Evolutionary conservation across 306 rosid genomes (phyloP), one percentile per base, ranked within the genome.

Genomic region (Vigna trinervia): DNA sequence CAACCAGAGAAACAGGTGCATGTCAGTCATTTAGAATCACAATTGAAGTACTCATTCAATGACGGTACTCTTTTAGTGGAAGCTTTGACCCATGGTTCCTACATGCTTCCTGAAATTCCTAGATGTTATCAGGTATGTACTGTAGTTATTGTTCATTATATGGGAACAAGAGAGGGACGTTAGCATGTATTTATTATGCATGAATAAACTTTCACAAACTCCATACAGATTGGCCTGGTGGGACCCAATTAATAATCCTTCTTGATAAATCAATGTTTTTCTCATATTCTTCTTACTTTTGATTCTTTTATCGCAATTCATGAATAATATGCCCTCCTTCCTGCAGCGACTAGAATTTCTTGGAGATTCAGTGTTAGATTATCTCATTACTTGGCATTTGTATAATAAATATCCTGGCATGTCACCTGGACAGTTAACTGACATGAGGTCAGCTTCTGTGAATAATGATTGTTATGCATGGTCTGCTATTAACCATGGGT

Each of bases 31-130:
- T 14, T 94, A 17, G 90, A 92, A 76, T 87, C 87, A 4, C 51
- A 81, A 22, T 65, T 94, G 32, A 89, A 89, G 48, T 94, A 94
- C 82, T 22, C 85, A 8, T 94, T 94, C 69, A 58, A 15, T 9
- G 93, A 94, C 56, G 61, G 77, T n/a, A 76, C 93, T 14, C 82
- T 94, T 22, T 73, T 94, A 28, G 85, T 90, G 20, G 98, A 94
- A 86, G 98, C 98, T 47, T 22, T 94, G 32, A 90, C 98, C 15
- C 98, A 94, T 73, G 98, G 98, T 70, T 92, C 98, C 23, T 94
- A 87, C 84, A 90, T 92, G 98, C 88, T 90, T 69, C 93, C 93
- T 0, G 91, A 90, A 73, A 84, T 88, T 75, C 97, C 97, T 32
- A 86, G 87, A 83, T 88, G 97, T 81, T 94, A 94, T 77, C 95